Base-by-base conservation (phyloP, 768 basidiomycete genomes). In the Xerocomellus dryophilus region DNA sequence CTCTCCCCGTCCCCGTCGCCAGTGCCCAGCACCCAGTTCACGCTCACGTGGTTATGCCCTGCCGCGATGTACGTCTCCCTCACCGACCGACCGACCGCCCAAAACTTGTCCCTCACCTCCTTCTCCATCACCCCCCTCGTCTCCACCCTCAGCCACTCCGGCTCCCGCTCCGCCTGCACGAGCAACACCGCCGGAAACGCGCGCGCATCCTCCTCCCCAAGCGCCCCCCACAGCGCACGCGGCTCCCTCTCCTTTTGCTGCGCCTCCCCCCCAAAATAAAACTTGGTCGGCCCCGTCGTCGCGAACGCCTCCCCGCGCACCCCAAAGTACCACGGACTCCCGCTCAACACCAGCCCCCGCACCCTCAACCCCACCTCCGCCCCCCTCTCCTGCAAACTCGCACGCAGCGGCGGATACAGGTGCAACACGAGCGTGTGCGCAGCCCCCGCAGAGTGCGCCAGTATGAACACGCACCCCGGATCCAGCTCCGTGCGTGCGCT, bases 31-130 rank as follows among this genome's bases (percentile, higher is more conserved):
- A 75, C 76, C 71, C 72, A 76, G 45, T 77, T 75, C 14, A 76
- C 60, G 54, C 84, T 87, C 51, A 87, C 70, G 59, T 87, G 86
- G 64, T 87, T 87, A 57, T 88, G 85, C 0, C 79, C 80, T 53
- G 63, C 62, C 0, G 73, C 78, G 23, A 81, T 61, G 17, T 80
- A 60, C 41, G 69, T 70, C 56, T 61, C 62, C 47, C 51, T 61
- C 41, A 62, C 3, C 17, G 31, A 43, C 31, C 60, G 48, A 15
- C 66, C 65, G 1, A 60, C 66, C 0, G 4, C 61, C 5, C 70
- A 72, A 8, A 73, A 58, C 45, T 67, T 73, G 38, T 68, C 72
- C 49, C 68, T 66, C 35, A 85, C 61, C 14, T 66, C 71, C 38
- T 68, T 61, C 47, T 63, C 63, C 62, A 85, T 81, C 12, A 71